Base-by-base conservation (phyloP, 768 basidiomycete genomes). In the Ramaria sp. region DNA sequence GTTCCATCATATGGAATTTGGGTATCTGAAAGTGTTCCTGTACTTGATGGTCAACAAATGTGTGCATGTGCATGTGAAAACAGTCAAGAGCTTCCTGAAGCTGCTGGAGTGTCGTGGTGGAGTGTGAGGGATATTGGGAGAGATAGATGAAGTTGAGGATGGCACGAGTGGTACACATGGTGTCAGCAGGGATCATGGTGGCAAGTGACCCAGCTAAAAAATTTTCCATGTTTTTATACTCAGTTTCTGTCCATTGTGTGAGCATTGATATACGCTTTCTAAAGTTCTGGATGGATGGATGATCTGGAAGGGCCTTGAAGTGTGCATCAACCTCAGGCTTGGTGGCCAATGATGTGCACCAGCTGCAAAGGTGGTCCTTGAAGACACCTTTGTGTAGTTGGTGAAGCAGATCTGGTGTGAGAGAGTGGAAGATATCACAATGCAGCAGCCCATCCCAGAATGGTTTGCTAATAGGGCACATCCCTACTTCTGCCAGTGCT, bases 301-400 rank as follows among this genome's bases (percentile, higher is more conserved):
- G 58, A 17, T 27, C 10, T 3, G 65, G 54, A 58, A 66, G 56
- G 1, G 47, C 55, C 31, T 58, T 42, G 51, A 64, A 63, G 1
- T 56, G 46, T 10, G 41, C 24, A 31, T 68, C 62, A 4, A 68
- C 12, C 20, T 63, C 63, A 3, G 47, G 54, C 20, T 50, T 33
- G 4, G 61, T 62, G 0, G 61, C 22, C 6, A 64, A 24, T 6
- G 20, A 27, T n/a, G n/a, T n/a, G n/a, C n/a, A n/a, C n/a, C n/a
- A n/a, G n/a, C n/a, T n/a, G n/a, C n/a, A n/a, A n/a, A n/a, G n/a
- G n/a, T n/a, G n/a, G n/a, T n/a, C n/a, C n/a, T n/a, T n/a, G n/a
- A n/a, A n/a, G n/a, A n/a, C n/a, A 61, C 77, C 77, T 59, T 79
- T 73, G 62, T 77, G 70, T 0, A 79, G 64, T 60, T 78, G 75